These are phyloP conservation scores for Penicillium sp. DNA, from an alignment of 2,329 filamentous ascomycete genomes.

Conservation along the genomic window DNA sequence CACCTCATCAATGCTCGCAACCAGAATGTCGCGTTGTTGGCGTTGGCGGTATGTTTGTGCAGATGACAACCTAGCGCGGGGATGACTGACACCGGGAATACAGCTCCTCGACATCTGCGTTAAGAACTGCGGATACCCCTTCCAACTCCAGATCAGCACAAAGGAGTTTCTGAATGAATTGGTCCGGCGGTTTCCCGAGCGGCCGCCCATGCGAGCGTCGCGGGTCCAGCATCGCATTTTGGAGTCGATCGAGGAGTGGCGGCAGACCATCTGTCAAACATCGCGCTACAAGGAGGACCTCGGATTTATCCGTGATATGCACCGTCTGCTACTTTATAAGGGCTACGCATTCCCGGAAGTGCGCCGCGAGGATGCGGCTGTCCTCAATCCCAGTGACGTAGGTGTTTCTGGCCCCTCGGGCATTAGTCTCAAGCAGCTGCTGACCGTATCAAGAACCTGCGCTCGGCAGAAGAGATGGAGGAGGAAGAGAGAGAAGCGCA, in stretches of 20 bases:
- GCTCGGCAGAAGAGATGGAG: constrained; percentile 98
- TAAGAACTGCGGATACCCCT: constrained; percentile 99
- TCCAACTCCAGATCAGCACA: constrained; percentile 96
- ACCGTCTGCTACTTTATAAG: constrained; percentile 90
- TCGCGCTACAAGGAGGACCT: constrained; percentile 96
- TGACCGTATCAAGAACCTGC: constrained; percentile 65
- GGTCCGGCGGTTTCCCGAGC: constrained; percentile 89
- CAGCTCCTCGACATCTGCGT: constrained; percentile 94
- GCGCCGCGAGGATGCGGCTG: constrained; percentile 86
- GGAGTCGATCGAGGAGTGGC: constrained; percentile 97
- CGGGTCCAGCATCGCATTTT: constrained; percentile 89
- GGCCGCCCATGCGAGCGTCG: constrained; percentile 78
- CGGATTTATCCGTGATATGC: constrained; percentile 96
- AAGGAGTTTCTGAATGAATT: constrained; percentile 99
- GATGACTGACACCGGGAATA: constrained; percentile 13
- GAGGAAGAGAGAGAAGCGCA: constrained; percentile 92
- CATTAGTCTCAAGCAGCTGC: constrained; percentile 1
- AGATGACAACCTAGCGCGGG: constrained; percentile 11
- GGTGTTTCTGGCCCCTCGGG: constrained; percentile 36
- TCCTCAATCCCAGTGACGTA: constrained; percentile 94
- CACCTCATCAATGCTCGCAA: constrained; percentile 96
- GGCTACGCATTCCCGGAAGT: constrained; percentile 94
- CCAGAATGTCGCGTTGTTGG: constrained; percentile 86
- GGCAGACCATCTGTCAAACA: constrained; percentile 95
- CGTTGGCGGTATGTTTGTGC: constrained; percentile 58